A percentile compares a stretch with the other conserved stretches of the same genome.
Evolutionary conservation across 257 asterid genomes (phyloP).

Genomic region (Datura wrightii): DNA sequence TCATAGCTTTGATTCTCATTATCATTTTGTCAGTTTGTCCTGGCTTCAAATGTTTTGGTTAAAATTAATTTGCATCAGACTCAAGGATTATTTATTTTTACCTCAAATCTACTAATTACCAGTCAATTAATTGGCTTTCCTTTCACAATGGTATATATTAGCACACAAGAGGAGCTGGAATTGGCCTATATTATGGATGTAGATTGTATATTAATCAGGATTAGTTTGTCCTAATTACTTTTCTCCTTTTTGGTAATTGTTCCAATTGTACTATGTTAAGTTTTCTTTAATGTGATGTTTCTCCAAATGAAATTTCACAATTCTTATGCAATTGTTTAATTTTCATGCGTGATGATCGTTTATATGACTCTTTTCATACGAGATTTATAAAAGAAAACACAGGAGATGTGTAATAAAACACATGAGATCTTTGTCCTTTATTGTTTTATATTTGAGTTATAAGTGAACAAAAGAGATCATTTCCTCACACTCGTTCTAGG

Average conservation of each 20-base stretch:
- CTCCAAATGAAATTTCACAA: not conserved
- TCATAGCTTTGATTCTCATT: constrained; percentile 45
- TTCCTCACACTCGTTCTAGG: not conserved
- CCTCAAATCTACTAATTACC: constrained; percentile 18
- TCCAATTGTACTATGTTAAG: not conserved
- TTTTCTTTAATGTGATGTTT: not conserved
- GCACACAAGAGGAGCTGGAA: not conserved
- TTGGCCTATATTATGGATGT: constrained; percentile 26
- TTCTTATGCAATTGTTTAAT: not conserved
- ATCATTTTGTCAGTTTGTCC: constrained; percentile 53
- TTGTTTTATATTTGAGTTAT: not conserved
- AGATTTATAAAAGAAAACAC: not conserved
- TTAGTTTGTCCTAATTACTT: constrained; percentile 27
- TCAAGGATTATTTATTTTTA: not conserved
- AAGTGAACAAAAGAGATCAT: not conserved
- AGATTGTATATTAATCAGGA: constrained; percentile 28
- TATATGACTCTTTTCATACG: not conserved
- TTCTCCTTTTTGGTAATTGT: not conserved
- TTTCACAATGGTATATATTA: not conserved
- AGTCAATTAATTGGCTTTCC: not conserved
- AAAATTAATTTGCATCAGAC: constrained; percentile 10
- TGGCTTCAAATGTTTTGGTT: constrained; percentile 44
- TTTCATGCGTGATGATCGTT: not conserved
- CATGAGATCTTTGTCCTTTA: not conserved
- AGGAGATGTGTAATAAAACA: not conserved